These are phyloP conservation scores for Allomyces macrogynus DNA, from an alignment of 192 early-diverging fungal species.

Conservation along the genomic window DNA sequence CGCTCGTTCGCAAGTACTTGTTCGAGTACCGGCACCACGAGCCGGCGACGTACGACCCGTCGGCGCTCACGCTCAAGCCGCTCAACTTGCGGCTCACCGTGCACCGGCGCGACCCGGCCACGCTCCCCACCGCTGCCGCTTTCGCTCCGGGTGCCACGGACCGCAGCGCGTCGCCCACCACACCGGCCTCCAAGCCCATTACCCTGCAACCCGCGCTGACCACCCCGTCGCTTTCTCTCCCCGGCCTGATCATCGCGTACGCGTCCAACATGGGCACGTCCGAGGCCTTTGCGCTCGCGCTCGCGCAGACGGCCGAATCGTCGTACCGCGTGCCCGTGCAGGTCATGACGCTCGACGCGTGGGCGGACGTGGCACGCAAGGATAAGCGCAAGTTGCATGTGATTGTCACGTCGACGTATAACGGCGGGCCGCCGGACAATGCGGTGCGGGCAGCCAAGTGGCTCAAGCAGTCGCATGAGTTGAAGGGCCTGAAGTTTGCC, in stretches of 20 bases:
- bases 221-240: conserved; percentile 4
- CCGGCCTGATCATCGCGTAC: conserved; percentile 20
- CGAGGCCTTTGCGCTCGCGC: conserved; percentile 24
- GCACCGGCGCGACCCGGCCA: conserved; percentile 5
- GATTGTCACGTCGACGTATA: conserved; percentile 22
- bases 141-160: background rate
- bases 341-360: background rate
- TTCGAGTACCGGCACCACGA: conserved; percentile 12
- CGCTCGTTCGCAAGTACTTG: conserved; percentile 18
- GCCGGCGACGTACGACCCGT: conserved; percentile 10
- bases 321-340: background rate
- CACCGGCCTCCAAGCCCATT: too few species aligned
- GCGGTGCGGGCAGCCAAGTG: conserved; percentile 6
- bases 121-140: background rate
- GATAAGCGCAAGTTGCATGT: conserved; percentile 1
- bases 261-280: conserved; percentile 32
- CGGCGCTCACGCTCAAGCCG: conserved; percentile 13
- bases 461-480: background rate
- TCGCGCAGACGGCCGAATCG: conserved; percentile 5
- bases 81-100: conserved; percentile 11
- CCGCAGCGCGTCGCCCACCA: background rate
- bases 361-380: background rate
- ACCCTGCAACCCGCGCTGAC: too few species aligned
- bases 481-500: conserved; percentile 20
- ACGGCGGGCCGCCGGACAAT: conserved; percentile 31